A percentile compares a stretch with the other conserved stretches of the same genome.
Evolutionary conservation across 208 protist genomes (phyloP).

Genomic region (Polymyxa betae): DNA sequence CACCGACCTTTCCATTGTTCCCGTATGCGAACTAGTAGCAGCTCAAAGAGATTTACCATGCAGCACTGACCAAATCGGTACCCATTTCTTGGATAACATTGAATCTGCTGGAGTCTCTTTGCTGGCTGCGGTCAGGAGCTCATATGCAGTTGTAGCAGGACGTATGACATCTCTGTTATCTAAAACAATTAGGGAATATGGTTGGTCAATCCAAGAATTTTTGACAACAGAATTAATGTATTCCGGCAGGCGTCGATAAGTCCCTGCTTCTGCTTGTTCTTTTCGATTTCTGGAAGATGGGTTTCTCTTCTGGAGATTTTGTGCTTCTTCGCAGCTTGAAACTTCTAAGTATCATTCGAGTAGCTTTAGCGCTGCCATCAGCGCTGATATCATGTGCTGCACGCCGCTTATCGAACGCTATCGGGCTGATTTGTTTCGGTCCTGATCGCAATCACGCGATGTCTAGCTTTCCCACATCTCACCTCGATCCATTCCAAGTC

Average conservation of each 20-base stretch:
- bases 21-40: neutral
- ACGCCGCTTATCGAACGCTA: neutral
- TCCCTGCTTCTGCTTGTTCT: neutral
- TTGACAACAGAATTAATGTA: neutral
- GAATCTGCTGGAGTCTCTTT: conserved; percentile 19
- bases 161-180: neutral
- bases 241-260: neutral
- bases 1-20: neutral
- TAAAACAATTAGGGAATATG: neutral
- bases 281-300: conserved; percentile 29
- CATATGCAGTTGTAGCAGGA: conserved; percentile 8
- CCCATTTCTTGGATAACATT: conserved; percentile 17
- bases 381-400: neutral
- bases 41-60: neutral
- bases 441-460: neutral
- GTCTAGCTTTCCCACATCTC: no score
- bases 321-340: neutral
- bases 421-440: conserved; percentile 8
- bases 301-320: neutral
- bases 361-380: neutral
- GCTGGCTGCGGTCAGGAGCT: neutral
- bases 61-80: neutral
- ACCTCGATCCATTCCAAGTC: neutral
- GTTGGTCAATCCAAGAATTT: neutral
- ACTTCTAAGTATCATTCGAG: neutral